Evolutionary conservation across 495 filamentous ascomycete species (phyloP), one percentile per base, ranked within the genome.

Genomic region (Tuber calosporum): DNA sequence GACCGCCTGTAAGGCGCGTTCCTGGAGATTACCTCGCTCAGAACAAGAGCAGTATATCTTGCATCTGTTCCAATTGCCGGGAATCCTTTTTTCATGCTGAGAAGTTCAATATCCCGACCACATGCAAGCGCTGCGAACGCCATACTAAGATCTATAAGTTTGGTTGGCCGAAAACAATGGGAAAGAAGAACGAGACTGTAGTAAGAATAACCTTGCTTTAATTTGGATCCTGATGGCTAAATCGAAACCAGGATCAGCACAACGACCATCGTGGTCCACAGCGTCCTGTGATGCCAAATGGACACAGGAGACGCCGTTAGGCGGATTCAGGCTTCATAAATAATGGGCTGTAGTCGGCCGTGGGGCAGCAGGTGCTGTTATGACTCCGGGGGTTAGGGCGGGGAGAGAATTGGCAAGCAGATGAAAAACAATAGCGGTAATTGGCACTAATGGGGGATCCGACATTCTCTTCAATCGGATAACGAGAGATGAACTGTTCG

Each of bases 91-190:
- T 98, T 1, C 94, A 99, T 78, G 84, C 86, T 26, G 90, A 98
- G 78, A 93, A 90, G 2, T 97, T 95, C 82, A 89, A 89, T 71
- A 96, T 94, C 2, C 89, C 91, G 22, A 87, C 89, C 36, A 90
- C 91, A 39, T 99, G 95, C 81, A 92, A 91, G 15, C 88, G 96
- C 26, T 99, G 95, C 83, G 96, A 98, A 84, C 87, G 96, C 0
- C 95, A 99, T 78, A 94, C 91, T 38, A 98, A 96, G 82, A 85
- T 99, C 1, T 99, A 97, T 81, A 96, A 96, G 0, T 96, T 91
- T 79, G 86, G 88, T 69, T 99, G 96, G 96, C 95, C 95, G 26
- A 96, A 98, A 83, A 98, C 96, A 2, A 91, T 96, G 45, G 89
- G 85, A 73, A 91, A 91, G 0, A 87, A 87, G 26, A 74, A 84